Conservation (phyloP, 2,329 filamentous ascomycete species). For the Apiospora sp. region DNA sequence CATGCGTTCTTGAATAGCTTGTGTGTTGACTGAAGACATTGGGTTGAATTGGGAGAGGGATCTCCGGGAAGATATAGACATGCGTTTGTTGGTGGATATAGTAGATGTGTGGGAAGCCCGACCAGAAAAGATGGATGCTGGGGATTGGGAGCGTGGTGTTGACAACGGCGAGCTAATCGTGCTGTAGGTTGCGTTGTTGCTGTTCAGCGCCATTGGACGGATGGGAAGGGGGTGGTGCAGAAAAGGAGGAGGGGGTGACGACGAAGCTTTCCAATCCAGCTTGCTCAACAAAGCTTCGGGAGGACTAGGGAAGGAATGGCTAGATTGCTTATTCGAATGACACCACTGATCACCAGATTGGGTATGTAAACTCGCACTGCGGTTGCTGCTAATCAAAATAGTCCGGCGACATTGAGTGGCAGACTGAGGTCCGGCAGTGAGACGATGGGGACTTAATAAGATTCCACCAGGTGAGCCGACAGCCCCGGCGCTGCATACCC, state of each 20-base stretch:
- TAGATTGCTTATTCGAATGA: constrained; percentile 21
- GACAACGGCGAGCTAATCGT: constrained; percentile 59
- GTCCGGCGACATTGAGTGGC: constrained; percentile 21
- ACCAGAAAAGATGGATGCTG: constrained; percentile 54
- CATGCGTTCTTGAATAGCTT: constrained; percentile 66
- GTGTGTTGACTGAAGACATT: constrained; percentile 63
- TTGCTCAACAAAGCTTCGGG: constrained; percentile 27
- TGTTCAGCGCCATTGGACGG: constrained; percentile 52
- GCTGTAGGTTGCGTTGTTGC: constrained; percentile 51
- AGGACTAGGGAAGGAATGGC: constrained; percentile 22
- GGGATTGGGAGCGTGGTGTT: constrained; percentile 61
- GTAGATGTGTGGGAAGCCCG: constrained; percentile 57
- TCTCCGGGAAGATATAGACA: constrained; percentile 57
- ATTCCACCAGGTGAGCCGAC: constrained; percentile 20
- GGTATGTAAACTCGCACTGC: constrained; percentile 24
- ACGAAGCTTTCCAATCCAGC: constrained; percentile 25
- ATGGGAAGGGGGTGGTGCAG: constrained; percentile 34
- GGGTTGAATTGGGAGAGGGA: constrained; percentile 62
- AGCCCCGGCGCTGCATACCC: constrained; percentile 22
- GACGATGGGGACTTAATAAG: constrained; percentile 24
- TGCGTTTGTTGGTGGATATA: constrained; percentile 59
- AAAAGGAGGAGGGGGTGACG: constrained; percentile 12
- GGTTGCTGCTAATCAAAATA: constrained; percentile 25
- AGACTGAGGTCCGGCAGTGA: constrained; percentile 23
- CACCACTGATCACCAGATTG: constrained; percentile 20